phyloP scores from a whole-genome alignment of 2,329 filamentous ascomycete genomes.

The Aphanoascus verrucosus region DNA sequence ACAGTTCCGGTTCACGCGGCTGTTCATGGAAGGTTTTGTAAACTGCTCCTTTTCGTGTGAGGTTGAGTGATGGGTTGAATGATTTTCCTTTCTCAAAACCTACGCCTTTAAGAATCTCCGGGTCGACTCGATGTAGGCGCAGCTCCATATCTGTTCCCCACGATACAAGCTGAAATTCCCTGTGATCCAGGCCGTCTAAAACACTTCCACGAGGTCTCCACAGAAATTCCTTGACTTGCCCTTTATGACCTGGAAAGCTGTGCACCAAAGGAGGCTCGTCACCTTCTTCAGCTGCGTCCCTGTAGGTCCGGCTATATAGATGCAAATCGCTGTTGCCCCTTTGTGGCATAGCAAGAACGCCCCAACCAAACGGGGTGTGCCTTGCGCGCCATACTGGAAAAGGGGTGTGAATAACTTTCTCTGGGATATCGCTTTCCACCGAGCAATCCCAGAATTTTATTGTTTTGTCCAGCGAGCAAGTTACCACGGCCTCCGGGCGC shows the following conservation, averaged over 20 bases:
- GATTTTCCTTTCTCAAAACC: slow-evolving; percentile 61
- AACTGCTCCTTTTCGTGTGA: slow-evolving; percentile 71
- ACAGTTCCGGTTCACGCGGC: not conserved
- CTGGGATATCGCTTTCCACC: slow-evolving; percentile 51
- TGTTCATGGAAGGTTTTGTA: slow-evolving; percentile 74
- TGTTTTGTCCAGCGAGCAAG: slow-evolving; percentile 81
- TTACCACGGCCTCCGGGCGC: slow-evolving; percentile 60
- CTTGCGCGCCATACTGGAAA: slow-evolving; percentile 87
- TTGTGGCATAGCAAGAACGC: slow-evolving; percentile 83
- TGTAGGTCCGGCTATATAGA: slow-evolving; percentile 59
- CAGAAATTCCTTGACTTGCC: slow-evolving; percentile 77
- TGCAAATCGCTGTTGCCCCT: slow-evolving; percentile 75
- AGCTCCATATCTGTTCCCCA: slow-evolving; percentile 84
- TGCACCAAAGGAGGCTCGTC: slow-evolving; percentile 37
- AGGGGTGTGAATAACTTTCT: slow-evolving; percentile 66
- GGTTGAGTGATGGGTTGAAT: slow-evolving; percentile 53
- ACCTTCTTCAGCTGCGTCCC: slow-evolving; percentile 19
- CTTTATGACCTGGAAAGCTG: slow-evolving; percentile 46
- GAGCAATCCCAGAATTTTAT: slow-evolving; percentile 89
- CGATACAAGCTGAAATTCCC: slow-evolving; percentile 86
- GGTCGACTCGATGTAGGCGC: slow-evolving; percentile 62
- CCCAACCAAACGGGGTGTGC: slow-evolving; percentile 80
- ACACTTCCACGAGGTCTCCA: slow-evolving; percentile 69
- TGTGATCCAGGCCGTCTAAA: slow-evolving; percentile 60
- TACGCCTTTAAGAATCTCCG: slow-evolving; percentile 54